phyloP scores from a whole-genome alignment of 2,329 filamentous ascomycete species.

The Meredithiella fracta region DNA sequence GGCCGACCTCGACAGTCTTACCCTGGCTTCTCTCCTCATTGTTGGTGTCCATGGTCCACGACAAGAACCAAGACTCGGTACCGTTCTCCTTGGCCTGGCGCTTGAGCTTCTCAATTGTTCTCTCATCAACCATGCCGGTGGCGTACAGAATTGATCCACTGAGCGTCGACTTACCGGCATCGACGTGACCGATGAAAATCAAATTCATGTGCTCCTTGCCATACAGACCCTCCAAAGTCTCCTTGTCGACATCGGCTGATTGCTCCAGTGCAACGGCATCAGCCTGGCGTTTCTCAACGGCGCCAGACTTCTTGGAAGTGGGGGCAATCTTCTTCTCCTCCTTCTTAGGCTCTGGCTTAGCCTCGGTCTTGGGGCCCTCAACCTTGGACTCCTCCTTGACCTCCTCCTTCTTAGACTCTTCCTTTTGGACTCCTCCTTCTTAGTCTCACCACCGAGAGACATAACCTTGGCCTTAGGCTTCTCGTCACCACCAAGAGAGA shows the following conservation, averaged over 20 bases:
- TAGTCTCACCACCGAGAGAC: slow-evolving; percentile 49
- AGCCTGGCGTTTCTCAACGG: slow-evolving; percentile 78
- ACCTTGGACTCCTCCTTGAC: slow-evolving; percentile 24
- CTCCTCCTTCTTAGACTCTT: slow-evolving; percentile 35
- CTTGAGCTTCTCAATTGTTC: slow-evolving; percentile 97
- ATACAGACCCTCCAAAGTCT: slow-evolving; percentile 82
- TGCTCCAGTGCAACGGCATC: slow-evolving; percentile 77
- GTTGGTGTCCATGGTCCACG: slow-evolving; percentile 93
- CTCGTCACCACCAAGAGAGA: too few species aligned
- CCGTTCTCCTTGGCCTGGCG: slow-evolving; percentile 89
- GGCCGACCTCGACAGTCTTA: slow-evolving; percentile 93
- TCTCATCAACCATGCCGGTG: slow-evolving; percentile 98
- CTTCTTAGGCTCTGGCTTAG: slow-evolving; percentile 29
- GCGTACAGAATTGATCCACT: slow-evolving; percentile 85
- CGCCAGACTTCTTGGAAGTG: slow-evolving; percentile 48
- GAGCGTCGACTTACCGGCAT: slow-evolving; percentile 92
- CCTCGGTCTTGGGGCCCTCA: slow-evolving; percentile 16
- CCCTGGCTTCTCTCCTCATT: slow-evolving; percentile 93
- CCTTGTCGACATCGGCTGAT: slow-evolving; percentile 51
- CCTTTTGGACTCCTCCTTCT: slow-evolving; percentile 37
- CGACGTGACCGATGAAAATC: slow-evolving; percentile 95
- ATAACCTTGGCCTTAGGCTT: slow-evolving; percentile 42
- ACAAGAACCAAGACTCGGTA: slow-evolving; percentile 96
- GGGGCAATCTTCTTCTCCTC: slow-evolving; percentile 35
- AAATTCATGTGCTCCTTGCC: slow-evolving; percentile 89